These are phyloP conservation scores for Leptodontidium sp. DNA, from an alignment of 2,329 filamentous ascomycete genomes.

Conservation along the genomic window DNA sequence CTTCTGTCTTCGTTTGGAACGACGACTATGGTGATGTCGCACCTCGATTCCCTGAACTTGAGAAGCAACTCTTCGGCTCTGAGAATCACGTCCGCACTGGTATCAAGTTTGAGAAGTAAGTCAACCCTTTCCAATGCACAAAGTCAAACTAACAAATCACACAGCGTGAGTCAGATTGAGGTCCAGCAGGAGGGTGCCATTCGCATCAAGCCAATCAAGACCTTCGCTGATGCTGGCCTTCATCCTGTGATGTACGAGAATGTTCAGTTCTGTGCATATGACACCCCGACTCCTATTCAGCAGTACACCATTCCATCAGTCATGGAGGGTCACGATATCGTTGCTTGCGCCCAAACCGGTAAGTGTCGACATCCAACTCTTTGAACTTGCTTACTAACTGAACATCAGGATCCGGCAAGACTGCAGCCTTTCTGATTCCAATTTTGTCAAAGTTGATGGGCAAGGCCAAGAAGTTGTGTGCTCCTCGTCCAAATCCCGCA, in stretches of 20 bases:
- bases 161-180: constrained; percentile 62
- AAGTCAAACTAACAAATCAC: constrained; percentile 37
- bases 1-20: constrained; percentile 77
- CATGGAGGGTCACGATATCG: constrained; percentile 78
- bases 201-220: constrained; percentile 59
- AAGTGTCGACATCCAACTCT: constrained; percentile 46
- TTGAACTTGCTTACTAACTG: neutral
- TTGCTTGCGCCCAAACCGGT: constrained; percentile 94
- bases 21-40: constrained; percentile 89
- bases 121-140: neutral
- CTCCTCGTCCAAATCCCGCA: constrained; percentile 73
- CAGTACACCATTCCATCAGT: constrained; percentile 85
- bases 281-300: constrained; percentile 84
- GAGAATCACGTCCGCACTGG: constrained; percentile 61
- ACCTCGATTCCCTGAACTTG: constrained; percentile 73
- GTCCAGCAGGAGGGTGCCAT: constrained; percentile 64
- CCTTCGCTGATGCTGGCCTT: constrained; percentile 79
- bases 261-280: constrained; percentile 75
- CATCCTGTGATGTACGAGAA: constrained; percentile 87
- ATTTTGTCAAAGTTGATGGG: constrained; percentile 93
- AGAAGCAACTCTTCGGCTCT: constrained; percentile 76
- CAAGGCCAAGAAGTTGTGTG: constrained; percentile 88
- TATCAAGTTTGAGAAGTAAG: constrained; percentile 69
- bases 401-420: constrained; percentile 87
- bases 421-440: constrained; percentile 89